Conservation (phyloP, 768 basidiomycete genomes). For the Mycena venus region DNA sequence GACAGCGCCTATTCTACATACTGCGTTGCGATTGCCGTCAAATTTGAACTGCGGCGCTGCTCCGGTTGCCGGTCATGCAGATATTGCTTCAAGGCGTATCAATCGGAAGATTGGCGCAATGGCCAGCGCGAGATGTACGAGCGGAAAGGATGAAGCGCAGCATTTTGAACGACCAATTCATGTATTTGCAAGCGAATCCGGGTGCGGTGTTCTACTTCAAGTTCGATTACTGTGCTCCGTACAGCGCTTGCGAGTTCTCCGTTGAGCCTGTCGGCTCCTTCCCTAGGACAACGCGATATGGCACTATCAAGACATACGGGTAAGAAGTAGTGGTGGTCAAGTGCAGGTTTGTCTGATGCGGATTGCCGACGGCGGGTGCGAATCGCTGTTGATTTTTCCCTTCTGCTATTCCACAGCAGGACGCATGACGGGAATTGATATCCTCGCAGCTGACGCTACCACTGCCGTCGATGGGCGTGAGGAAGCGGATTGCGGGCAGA, state of each 20-base stretch:
- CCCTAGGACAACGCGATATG: neutral
- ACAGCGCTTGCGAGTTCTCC: neutral
- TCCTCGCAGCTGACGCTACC: neutral
- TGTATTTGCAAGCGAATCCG: neutral
- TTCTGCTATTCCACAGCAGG: neutral
- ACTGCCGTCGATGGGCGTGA: neutral
- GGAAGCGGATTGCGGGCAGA: neutral
- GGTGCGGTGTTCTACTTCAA: neutral
- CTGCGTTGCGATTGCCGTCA: neutral
- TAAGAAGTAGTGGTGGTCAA: neutral
- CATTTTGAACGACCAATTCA: neutral
- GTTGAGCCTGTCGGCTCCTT: neutral
- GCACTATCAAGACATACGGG: neutral
- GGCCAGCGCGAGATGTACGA: neutral
- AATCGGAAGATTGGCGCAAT: neutral
- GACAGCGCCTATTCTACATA: neutral
- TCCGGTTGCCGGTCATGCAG: neutral
- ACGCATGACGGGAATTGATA: neutral
- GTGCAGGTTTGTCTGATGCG: slow-evolving; percentile 2
- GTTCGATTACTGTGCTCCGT: neutral
- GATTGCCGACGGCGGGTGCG: neutral
- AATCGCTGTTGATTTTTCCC: neutral
- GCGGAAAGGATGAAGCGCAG: neutral
- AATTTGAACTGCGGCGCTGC: neutral
- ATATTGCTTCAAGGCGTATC: neutral